These are phyloP conservation scores for Colletotrichum sp. DNA, from an alignment of 2,329 filamentous ascomycete genomes.

Conservation along the genomic window DNA sequence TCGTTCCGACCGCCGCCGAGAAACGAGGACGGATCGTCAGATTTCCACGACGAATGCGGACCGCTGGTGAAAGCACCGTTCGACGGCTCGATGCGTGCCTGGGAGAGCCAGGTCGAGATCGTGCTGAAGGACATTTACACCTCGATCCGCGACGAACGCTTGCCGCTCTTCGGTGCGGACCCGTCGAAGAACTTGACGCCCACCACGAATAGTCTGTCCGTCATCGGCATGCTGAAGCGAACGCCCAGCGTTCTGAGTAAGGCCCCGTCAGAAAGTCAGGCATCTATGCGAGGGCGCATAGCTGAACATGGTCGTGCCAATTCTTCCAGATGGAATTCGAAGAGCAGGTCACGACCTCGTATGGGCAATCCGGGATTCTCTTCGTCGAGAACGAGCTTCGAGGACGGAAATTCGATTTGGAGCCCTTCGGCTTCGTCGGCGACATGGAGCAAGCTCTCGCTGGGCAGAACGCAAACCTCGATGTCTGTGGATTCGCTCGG, in stretches of 20 bases:
- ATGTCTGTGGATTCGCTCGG: constrained; percentile 92
- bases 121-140: constrained; percentile 91
- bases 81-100: constrained; percentile 75
- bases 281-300: constrained; percentile 73
- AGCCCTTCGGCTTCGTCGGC: constrained; percentile 86
- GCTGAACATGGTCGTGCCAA: constrained; percentile 59
- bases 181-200: constrained; percentile 44
- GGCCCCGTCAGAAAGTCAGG: constrained; percentile 81
- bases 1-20: constrained; percentile 57
- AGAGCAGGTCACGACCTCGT: constrained; percentile 82
- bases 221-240: constrained; percentile 79
- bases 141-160: constrained; percentile 85
- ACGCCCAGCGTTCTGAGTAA: constrained; percentile 93
- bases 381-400: constrained; percentile 92
- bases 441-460: constrained; percentile 92
- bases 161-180: constrained; percentile 82
- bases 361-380: constrained; percentile 80
- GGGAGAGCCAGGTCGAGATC: constrained; percentile 89
- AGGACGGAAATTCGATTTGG: constrained; percentile 89
- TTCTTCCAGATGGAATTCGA: constrained; percentile 80
- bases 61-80: constrained; percentile 81
- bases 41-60: constrained; percentile 64
- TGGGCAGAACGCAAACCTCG: constrained; percentile 88
- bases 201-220: constrained; percentile 69
- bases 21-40: constrained; percentile 40